Base-by-base conservation (phyloP, 352 stramenopile genomes). In the Globisporangium echinulatum region DNA sequence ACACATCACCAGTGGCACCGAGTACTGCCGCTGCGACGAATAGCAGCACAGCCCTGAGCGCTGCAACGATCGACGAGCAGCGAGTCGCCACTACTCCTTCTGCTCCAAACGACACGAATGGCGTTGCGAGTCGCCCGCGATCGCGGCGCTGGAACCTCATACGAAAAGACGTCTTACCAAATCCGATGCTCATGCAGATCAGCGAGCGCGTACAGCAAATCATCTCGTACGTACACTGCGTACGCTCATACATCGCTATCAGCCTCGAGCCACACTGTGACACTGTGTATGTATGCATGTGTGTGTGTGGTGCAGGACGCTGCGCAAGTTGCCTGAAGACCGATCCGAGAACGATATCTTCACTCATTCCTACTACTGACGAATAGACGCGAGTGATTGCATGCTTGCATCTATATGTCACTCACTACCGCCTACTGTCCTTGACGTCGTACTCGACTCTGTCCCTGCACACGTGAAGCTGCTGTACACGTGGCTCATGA, bases 401-500 rank as follows among this genome's bases (percentile, higher is more conserved):
- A 33, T 33, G 25, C 25, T 33, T 33, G 25, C 25, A 33, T 33
- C 25, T 3, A 3, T 33, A 33, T 33, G 25, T 33, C 25, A 3
- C 25, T 3, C 25, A 33, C 2, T 33, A 33, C 2, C 25, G 2
- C 25, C 1, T 33, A 33, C 2, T 33, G 13, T 17, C 13, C 43
- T 11, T 48, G 43, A 15, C 43, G 43, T 48, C 43, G 25, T 8
- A 5, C 43, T 48, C 43, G 15, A 8, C n/a, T 14, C 13, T 8
- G 13, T 17, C 10, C 62, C 55, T 40, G 74, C 71, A 82, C 60
- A 72, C 79, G 37, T 55, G 46, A 88, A 86, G 64, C 65, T 90
- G 58, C 58, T 94, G 54, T 94, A 91, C 58, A 68, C 68, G 66
- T 94, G 84, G 84, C 74, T 92, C 46, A 94, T 94, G 84, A 85